A percentile compares a stretch with the other conserved stretches of the same genome.
phyloP scores from a whole-genome alignment of 129 eudicot genomes.

The Artemisia annua region DNA sequence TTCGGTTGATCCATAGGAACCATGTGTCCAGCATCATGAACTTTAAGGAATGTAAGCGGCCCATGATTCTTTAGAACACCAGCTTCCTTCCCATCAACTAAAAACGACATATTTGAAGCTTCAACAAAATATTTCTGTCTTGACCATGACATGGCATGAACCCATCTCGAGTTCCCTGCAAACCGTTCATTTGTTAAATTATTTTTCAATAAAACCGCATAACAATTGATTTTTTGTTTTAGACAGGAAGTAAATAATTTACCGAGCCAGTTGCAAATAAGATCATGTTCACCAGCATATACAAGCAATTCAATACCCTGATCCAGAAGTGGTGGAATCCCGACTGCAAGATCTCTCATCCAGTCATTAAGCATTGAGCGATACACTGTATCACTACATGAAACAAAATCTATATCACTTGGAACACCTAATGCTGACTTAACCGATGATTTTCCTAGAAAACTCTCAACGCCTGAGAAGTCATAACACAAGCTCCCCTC shows the following conservation, averaged over 20 bases:
- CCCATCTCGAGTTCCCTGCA: slow-evolving; percentile 81
- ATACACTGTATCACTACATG: slow-evolving; percentile 58
- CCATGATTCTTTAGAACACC: slow-evolving; percentile 54
- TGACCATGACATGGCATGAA: slow-evolving; percentile 77
- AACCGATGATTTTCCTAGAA: slow-evolving; percentile 49
- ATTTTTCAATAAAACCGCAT: background rate
- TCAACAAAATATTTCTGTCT: slow-evolving; percentile 51
- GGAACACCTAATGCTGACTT: slow-evolving; percentile 62
- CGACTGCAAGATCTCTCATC: slow-evolving; percentile 71
- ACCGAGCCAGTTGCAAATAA: slow-evolving; percentile 97
- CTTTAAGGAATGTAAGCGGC: slow-evolving; percentile 57
- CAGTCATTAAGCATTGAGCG: slow-evolving; percentile 54
- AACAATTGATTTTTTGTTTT: background rate
- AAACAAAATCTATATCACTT: slow-evolving; percentile 54
- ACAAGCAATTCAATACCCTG: slow-evolving; percentile 62
- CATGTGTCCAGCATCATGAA: slow-evolving; percentile 76
- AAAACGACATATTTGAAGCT: slow-evolving; percentile 47
- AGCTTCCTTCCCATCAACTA: slow-evolving; percentile 49
- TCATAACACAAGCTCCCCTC: slow-evolving; percentile 66
- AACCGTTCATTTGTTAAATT: background rate
- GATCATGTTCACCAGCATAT: slow-evolving; percentile 91
- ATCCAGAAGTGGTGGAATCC: slow-evolving; percentile 71
- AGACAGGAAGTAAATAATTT: background rate
- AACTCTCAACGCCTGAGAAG: slow-evolving; percentile 59
- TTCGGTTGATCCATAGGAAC: slow-evolving; percentile 90